Conservation (phyloP, 1,284 basidiomycete genomes). For the Cryptococcus sp. region DNA sequence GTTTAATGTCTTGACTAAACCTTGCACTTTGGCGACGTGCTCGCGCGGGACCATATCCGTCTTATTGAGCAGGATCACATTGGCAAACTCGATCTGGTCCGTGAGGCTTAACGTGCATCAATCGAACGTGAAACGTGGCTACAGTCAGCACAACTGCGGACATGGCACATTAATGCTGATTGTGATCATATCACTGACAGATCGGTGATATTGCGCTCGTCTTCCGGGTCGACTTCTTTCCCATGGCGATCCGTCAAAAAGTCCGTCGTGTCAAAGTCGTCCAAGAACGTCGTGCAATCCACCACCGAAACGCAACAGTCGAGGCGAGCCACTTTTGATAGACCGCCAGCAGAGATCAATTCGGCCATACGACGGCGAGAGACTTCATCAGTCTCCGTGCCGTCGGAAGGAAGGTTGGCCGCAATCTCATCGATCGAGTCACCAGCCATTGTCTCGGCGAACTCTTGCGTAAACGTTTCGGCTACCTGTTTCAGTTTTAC, state of each 20-base stretch:
- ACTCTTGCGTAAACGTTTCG: conserved; percentile 53
- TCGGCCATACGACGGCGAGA: conserved; percentile 44
- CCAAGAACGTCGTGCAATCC: conserved; percentile 49
- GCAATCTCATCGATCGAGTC: conserved; percentile 45
- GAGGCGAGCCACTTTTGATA: conserved; percentile 47
- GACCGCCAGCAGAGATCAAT: conserved; percentile 53
- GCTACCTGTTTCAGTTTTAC: conserved; percentile 28
- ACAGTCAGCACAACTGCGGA: neutral
- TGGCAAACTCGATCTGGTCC: conserved; percentile 56
- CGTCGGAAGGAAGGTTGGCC: conserved; percentile 26
- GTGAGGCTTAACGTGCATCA: conserved; percentile 34
- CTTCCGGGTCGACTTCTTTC: conserved; percentile 51
- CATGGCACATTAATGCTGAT: too few species aligned
- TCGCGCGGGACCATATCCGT: conserved; percentile 45
- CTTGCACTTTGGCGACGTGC: conserved; percentile 44
- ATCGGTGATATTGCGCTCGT: conserved; percentile 57
- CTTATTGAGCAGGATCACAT: conserved; percentile 57
- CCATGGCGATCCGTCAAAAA: conserved; percentile 54
- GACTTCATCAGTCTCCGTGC: conserved; percentile 14
- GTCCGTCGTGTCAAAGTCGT: conserved; percentile 55
- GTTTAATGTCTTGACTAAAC: conserved; percentile 53
- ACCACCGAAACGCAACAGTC: conserved; percentile 50
- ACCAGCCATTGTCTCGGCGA: conserved; percentile 48
- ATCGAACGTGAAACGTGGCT: conserved; percentile 30
- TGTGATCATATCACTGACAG: too few species aligned